Evolutionary conservation across 108 stramenopile genomes (phyloP).

Genomic region (Pseudonitzschia multistriata): DNA sequence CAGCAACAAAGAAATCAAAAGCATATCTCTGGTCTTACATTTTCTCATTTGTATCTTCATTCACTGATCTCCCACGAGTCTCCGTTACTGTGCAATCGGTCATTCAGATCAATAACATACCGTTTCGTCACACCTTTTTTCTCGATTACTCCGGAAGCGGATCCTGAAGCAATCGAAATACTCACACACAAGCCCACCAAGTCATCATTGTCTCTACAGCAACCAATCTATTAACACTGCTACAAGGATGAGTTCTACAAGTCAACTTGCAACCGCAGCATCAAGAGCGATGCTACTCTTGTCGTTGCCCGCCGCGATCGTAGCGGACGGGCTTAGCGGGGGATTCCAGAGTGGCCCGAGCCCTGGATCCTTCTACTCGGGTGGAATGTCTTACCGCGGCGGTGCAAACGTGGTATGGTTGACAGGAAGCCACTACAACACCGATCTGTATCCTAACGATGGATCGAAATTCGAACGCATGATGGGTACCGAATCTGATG

Average conservation of each 20-base stretch:
- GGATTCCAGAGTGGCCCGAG: slow-evolving; percentile 1
- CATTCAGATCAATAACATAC: too few relatives aligned
- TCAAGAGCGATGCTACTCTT: not conserved
- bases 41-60: not conserved
- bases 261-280: not conserved
- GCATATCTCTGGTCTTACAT: not conserved
- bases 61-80: not conserved
- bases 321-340: not conserved
- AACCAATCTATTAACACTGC: not conserved
- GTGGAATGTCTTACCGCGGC: not conserved
- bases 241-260: not conserved
- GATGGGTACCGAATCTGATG: not conserved
- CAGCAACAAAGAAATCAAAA: not conserved
- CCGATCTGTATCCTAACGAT: not conserved
- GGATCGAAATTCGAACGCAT: not conserved
- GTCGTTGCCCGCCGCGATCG: not conserved
- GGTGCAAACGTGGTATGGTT: not conserved
- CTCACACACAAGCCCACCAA: too few relatives aligned
- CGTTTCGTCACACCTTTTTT: too few relatives aligned
- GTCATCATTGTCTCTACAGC: too few relatives aligned
- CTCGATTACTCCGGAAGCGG: too few relatives aligned
- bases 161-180: too few relatives aligned
- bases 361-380: slow-evolving; percentile 7
- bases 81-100: too few relatives aligned
- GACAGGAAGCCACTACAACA: slow-evolving; percentile 14